These are phyloP conservation scores for Platanthera guangdongensis DNA, from an alignment of 106 monocot species.

Conservation along the genomic window DNA sequence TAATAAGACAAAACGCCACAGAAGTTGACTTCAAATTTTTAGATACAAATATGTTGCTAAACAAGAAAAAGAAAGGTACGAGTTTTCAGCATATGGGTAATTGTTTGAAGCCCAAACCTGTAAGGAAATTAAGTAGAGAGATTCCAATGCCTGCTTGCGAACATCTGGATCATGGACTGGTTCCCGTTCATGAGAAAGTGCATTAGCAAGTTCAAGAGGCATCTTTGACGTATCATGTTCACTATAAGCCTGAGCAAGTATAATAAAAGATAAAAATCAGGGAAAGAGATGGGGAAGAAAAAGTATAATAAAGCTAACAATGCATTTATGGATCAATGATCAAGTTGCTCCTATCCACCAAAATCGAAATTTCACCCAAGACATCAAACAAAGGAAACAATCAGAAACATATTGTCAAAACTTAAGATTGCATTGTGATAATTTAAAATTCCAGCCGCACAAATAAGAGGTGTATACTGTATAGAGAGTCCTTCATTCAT, in stretches of 20 bases:
- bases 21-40: no score
- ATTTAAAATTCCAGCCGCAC: not conserved
- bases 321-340: not conserved
- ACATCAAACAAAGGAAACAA: not conserved
- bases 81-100: not conserved
- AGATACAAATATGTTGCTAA: no score
- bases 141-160: conserved; percentile 78
- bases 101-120: conserved; percentile 29
- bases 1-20: no score
- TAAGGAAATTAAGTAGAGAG: conserved; percentile 77
- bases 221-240: conserved; percentile 79
- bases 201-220: conserved; percentile 80
- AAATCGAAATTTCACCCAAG: not conserved
- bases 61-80: not conserved
- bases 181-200: conserved; percentile 85
- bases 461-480: not conserved
- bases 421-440: not conserved
- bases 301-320: not conserved
- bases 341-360: not conserved
- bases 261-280: conserved; percentile 6
- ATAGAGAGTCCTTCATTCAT: not conserved
- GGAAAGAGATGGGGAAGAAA: not conserved
- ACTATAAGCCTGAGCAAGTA: conserved; percentile 54
- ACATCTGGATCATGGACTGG: conserved; percentile 79
- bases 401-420: not conserved